Conservation (phyloP, 441 rosid species). For the Oxalis stricta region DNA sequence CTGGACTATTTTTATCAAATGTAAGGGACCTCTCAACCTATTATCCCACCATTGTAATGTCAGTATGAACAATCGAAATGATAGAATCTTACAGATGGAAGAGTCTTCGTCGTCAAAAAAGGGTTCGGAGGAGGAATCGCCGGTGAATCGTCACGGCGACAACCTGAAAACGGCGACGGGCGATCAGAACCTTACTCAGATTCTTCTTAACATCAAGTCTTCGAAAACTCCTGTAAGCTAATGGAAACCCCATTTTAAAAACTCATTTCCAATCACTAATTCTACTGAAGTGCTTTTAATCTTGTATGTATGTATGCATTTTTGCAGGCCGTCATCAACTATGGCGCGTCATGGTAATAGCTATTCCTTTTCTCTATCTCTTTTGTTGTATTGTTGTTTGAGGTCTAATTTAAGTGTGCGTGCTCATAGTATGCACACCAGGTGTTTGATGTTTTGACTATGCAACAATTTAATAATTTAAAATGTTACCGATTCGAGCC, state of each 20-base stretch:
- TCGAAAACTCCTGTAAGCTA: constrained; percentile 38
- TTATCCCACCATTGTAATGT: too few species aligned
- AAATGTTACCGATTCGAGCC: too few species aligned
- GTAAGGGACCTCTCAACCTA: too few species aligned
- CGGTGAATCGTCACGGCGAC: constrained; percentile 36
- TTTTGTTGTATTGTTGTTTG: background rate
- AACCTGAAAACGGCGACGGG: constrained; percentile 39
- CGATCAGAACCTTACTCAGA: constrained; percentile 30
- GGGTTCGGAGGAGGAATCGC: constrained; percentile 20
- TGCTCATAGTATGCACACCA: constrained; percentile 12
- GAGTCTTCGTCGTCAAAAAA: too few species aligned
- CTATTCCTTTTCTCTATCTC: background rate
- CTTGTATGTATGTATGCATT: constrained; percentile 10
- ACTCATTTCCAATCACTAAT: background rate
- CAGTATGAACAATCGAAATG: too few species aligned
- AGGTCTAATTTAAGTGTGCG: too few species aligned
- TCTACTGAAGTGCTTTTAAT: background rate
- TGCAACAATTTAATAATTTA: background rate
- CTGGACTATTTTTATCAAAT: too few species aligned
- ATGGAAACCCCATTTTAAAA: background rate
- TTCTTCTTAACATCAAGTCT: constrained; percentile 35
- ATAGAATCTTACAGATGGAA: too few species aligned
- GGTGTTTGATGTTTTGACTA: constrained; percentile 34
- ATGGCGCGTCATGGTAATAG: constrained; percentile 74
- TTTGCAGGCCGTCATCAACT: constrained; percentile 60